Conservation (phyloP, 148 eudicot species). For the Mesembryanthemum crystallinum region DNA sequence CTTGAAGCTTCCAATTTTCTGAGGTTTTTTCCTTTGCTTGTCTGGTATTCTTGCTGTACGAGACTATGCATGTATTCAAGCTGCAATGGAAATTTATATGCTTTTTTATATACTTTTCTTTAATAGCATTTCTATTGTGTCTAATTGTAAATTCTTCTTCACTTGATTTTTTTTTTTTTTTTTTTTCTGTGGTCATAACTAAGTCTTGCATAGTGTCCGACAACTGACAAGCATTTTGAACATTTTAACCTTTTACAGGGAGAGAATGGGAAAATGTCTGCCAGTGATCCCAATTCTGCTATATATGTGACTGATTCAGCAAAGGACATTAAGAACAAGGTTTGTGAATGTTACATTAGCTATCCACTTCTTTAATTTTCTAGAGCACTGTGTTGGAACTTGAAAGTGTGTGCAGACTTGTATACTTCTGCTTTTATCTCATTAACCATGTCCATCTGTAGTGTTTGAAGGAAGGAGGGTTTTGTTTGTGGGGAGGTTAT, state of each 20-base stretch:
- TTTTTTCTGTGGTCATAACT: too few relatives aligned
- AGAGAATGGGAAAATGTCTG: conserved; percentile 95
- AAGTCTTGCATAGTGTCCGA: not conserved
- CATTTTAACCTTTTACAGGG: conserved; percentile 49
- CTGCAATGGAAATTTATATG: not conserved
- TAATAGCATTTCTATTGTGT: not conserved
- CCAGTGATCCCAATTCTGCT: conserved; percentile 95
- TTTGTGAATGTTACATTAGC: conserved; percentile 21
- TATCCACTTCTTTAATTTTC: not conserved
- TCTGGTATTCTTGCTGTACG: not conserved
- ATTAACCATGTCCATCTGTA: not conserved
- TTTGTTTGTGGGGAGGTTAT: not conserved
- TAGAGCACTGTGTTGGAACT: conserved; percentile 7
- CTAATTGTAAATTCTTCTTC: not conserved
- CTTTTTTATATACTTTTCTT: not conserved
- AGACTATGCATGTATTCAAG: not conserved
- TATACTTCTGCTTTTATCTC: not conserved
- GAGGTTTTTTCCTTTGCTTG: not conserved
- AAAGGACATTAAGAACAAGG: conserved; percentile 86
- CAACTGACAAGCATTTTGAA: conserved; percentile 8
- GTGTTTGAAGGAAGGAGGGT: not conserved
- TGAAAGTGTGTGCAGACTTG: not conserved
- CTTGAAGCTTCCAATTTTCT: not conserved
- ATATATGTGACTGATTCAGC: conserved; percentile 93
- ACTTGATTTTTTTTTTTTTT: conserved; percentile 7